Evolutionary conservation across 1,284 basidiomycete genomes (phyloP).

Genomic region (Phlebopus sp.): DNA sequence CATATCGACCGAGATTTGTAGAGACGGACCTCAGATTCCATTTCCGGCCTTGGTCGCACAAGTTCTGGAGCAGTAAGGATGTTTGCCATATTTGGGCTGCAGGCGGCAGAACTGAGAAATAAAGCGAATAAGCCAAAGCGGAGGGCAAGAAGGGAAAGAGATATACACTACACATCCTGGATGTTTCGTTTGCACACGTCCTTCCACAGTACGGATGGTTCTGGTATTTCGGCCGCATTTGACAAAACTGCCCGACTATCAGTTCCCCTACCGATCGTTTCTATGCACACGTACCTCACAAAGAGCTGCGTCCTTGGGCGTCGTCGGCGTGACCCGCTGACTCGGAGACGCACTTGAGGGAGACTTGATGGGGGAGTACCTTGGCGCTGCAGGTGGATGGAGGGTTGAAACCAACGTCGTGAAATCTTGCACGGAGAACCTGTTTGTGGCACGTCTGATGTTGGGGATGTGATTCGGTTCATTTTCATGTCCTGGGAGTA

Average conservation of each 20-base stretch:
- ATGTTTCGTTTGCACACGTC: conserved; percentile 53
- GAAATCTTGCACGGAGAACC: conserved; percentile 32
- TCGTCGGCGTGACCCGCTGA: conserved; percentile 2
- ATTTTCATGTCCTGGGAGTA: conserved; percentile 16
- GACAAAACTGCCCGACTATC: conserved; percentile 45
- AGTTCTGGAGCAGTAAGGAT: conserved; percentile 34
- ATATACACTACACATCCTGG: conserved; percentile 30
- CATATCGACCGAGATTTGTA: not conserved
- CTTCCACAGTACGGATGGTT: conserved; percentile 57
- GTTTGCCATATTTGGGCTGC: conserved; percentile 33
- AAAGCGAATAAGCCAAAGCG: conserved; percentile 1
- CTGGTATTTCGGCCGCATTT: conserved; percentile 51
- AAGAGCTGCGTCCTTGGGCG: conserved; percentile 21
- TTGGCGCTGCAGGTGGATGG: conserved; percentile 8
- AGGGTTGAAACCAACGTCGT: conserved; percentile 18
- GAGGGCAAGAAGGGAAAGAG: not conserved
- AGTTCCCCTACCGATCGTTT: conserved; percentile 1
- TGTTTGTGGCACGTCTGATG: conserved; percentile 27
- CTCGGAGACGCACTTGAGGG: conserved; percentile 1
- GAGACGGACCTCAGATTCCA: conserved; percentile 9
- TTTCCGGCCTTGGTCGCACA: conserved; percentile 28
- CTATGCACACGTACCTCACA: conserved; percentile 29
- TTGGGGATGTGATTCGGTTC: conserved; percentile 26
- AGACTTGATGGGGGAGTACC: conserved; percentile 3
- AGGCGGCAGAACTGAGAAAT: conserved; percentile 27